phyloP scores from a whole-genome alignment of 2,329 filamentous ascomycete genomes.

The Verticillium nonalfalfae region DNA sequence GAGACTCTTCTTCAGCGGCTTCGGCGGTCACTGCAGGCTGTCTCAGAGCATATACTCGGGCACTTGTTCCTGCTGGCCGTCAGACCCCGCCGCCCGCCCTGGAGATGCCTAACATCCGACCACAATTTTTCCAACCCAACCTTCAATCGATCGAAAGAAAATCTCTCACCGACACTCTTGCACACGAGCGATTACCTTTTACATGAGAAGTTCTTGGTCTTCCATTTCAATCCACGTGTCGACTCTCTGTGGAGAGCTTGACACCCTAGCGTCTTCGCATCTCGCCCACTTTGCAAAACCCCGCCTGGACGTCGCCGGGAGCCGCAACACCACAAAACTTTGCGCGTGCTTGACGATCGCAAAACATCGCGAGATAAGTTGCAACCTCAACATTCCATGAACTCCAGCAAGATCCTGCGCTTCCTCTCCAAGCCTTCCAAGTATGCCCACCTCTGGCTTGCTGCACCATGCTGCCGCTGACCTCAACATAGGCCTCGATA shows the following conservation, averaged over 20 bases:
- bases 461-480: background rate
- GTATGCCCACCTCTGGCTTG: slow-evolving; percentile 44
- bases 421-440: slow-evolving; percentile 94
- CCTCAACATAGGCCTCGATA: slow-evolving; percentile 47
- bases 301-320: slow-evolving; percentile 17
- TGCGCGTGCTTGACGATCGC: background rate
- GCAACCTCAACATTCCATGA: slow-evolving; percentile 61
- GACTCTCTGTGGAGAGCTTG: background rate
- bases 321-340: slow-evolving; percentile 5
- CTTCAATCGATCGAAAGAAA: background rate
- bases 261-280: background rate
- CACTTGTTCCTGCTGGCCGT: background rate
- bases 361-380: background rate
- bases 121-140: background rate
- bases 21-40: background rate
- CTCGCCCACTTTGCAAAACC: slow-evolving; percentile 9
- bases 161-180: background rate
- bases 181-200: background rate
- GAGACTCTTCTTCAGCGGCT: background rate
- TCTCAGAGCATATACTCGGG: background rate
- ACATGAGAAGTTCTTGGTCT: background rate
- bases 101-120: background rate
- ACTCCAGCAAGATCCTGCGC: slow-evolving; percentile 81
- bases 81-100: background rate
- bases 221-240: background rate